Percentiles rank a stretch among this genome's conserved stretches.
These are phyloP conservation scores for Pyrenopolyporus hunteri DNA, from an alignment of 495 filamentous ascomycete genomes.

Conservation along the genomic window DNA sequence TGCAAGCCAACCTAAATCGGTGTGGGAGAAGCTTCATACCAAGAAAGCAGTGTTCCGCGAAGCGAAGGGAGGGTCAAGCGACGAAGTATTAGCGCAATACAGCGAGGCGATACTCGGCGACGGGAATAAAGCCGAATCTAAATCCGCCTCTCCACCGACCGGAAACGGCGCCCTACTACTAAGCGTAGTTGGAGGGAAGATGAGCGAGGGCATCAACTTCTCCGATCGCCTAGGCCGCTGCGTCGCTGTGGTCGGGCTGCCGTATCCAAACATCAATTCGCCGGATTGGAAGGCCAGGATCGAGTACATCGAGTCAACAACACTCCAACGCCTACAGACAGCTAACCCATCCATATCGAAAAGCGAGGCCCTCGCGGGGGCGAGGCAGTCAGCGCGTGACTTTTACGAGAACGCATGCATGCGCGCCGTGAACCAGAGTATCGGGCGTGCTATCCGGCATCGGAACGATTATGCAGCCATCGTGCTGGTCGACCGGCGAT, in stretches of 20 bases:
- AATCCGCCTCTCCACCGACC: neutral
- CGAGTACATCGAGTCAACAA: conserved; percentile 80
- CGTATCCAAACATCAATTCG: conserved; percentile 89
- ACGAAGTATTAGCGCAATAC: conserved; percentile 75
- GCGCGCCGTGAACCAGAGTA: conserved; percentile 95
- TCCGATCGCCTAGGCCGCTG: conserved; percentile 88
- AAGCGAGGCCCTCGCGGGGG: conserved; percentile 50
- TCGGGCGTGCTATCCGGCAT: conserved; percentile 91
- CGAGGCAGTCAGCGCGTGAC: conserved; percentile 73
- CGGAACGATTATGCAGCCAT: conserved; percentile 88
- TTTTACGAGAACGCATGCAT: conserved; percentile 97
- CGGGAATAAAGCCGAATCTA: too few species aligned
- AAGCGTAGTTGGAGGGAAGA: conserved; percentile 92
- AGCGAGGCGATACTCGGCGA: conserved; percentile 64
- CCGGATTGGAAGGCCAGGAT: conserved; percentile 92
- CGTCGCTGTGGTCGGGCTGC: conserved; percentile 86
- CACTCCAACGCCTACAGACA: conserved; percentile 50
- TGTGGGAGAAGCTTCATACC: conserved; percentile 61
- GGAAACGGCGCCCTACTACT: conserved; percentile 79
- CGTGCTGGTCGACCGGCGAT: conserved; percentile 80
- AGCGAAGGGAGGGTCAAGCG: conserved; percentile 62
- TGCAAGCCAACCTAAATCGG: conserved; percentile 37
- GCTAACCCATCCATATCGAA: conserved; percentile 58
- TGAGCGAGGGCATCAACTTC: conserved; percentile 98
- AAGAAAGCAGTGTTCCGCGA: conserved; percentile 75